Evolutionary conservation across 2,329 filamentous ascomycete genomes (phyloP).

Genomic region (Botrytis porri): DNA sequence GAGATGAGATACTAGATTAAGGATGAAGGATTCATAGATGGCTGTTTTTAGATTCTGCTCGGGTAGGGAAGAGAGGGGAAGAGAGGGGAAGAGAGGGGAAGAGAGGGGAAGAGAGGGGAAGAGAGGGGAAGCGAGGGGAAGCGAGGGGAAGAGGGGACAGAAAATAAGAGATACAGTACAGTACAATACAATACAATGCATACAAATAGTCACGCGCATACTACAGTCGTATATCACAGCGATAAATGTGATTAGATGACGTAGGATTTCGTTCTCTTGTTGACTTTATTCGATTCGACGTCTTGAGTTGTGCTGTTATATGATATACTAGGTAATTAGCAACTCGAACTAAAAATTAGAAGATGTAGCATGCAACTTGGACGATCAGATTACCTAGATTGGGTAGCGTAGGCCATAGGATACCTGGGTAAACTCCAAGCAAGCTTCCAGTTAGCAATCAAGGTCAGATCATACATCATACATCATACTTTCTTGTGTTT

Average conservation of each 20-base stretch:
- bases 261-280: not conserved
- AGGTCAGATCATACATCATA: not conserved
- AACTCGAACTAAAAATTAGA: no score
- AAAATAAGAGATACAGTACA: not conserved
- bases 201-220: not conserved
- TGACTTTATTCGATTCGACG: not conserved
- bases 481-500: not conserved
- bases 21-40: not conserved
- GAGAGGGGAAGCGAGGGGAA: no score
- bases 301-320: not conserved
- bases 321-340: not conserved
- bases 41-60: not conserved
- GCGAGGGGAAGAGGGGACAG: not conserved
- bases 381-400: no score
- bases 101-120: no score
- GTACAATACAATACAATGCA: no score
- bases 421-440: no score
- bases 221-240: not conserved
- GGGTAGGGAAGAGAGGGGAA: not conserved
- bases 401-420: no score
- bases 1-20: not conserved
- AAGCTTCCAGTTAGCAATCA: not conserved
- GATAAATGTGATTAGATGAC: not conserved
- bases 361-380: no score
- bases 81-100: not conserved